Evolutionary conservation across 1,284 basidiomycete species (phyloP), one percentile per base, ranked within the genome.

Genomic region (Trichosporon sp.): DNA sequence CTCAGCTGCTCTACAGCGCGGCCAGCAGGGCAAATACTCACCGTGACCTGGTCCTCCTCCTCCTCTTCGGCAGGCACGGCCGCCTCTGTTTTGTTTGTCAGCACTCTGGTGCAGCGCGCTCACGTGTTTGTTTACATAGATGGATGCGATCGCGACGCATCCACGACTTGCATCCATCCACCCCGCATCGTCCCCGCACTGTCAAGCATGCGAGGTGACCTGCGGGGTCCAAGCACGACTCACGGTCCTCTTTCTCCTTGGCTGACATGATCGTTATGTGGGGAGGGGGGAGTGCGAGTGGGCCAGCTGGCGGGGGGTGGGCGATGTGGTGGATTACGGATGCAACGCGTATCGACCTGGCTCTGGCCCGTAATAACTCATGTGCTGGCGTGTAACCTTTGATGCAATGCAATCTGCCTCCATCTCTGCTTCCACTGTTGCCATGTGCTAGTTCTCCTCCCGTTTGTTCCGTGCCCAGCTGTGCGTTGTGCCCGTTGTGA

Each of bases 211-310:
- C 11, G 36, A 14, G 13, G 33, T 33, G 49, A 31, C 21, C 21
- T 25, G 19, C 21, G 36, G 16, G 29, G 31, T 21, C 40, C 31
- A 27, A 9, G 7, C 21, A 29, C 4, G 7, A 64, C 63, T 60
- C 27, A 64, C 63, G 54, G 59, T 64, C 61, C 29, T 62, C 59
- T 27, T 64, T 58, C 49, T 60, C 40, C 32, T 33, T 32, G 25
- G 40, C 59, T n/a, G 63, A 25, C 63, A 64, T 64, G 34, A 36
- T 59, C 29, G 14, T 11, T 54, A n/a, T 49, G n/a, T 31, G 61
- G 14, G 54, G 31, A 1, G 29, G 16, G 36, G 29, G 33, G 59
- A 8, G 7, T 54, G 59, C 5, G 31, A 2, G 49, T 4, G 14
- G 29, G 25, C 11, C 21, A 9, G 23, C 13, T 37, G 3, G 13